Evolutionary conservation across 495 filamentous ascomycete genomes (phyloP).

Genomic region (Neurospora pannonica): DNA sequence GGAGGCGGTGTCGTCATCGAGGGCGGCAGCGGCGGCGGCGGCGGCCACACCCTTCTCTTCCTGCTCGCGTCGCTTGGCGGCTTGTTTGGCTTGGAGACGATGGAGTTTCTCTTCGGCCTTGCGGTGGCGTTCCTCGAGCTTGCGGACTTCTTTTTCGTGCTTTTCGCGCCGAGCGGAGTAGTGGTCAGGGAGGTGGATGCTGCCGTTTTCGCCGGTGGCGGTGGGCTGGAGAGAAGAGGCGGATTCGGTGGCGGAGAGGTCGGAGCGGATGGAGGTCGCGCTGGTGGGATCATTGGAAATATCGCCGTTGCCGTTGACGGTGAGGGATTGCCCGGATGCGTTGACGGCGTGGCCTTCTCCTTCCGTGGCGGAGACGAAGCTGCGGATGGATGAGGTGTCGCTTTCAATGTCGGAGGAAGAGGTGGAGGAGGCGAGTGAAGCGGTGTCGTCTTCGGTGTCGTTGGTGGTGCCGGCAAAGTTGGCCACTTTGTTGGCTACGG

Average conservation of each 20-base stretch:
- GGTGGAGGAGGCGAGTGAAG: background rate
- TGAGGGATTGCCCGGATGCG: constrained; percentile 13
- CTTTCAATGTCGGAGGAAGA: constrained; percentile 4
- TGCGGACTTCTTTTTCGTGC: constrained; percentile 65
- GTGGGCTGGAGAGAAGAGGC: constrained; percentile 9
- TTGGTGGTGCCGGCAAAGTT: constrained; percentile 19
- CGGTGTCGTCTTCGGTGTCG: constrained; percentile 15
- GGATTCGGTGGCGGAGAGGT: constrained; percentile 9
- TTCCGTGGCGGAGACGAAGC: constrained; percentile 39
- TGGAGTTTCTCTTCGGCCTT: constrained; percentile 61
- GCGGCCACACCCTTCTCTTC: background rate
- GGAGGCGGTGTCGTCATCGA: constrained; percentile 15
- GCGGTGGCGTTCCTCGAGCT: constrained; percentile 59
- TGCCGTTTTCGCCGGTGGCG: background rate
- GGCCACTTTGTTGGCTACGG: constrained; percentile 27
- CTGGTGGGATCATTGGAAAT: constrained; percentile 13
- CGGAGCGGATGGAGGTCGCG: constrained; percentile 19
- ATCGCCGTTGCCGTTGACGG: constrained; percentile 16
- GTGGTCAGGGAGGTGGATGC: background rate
- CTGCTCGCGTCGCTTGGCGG: constrained; percentile 20
- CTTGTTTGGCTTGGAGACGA: constrained; percentile 39
- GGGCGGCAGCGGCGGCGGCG: background rate
- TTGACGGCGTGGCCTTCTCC: background rate
- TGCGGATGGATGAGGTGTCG: constrained; percentile 29
- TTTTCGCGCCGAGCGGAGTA: constrained; percentile 20